Base-by-base conservation (phyloP, 1,139 yeast species). In the Blastobotrys serpentis region DNA sequence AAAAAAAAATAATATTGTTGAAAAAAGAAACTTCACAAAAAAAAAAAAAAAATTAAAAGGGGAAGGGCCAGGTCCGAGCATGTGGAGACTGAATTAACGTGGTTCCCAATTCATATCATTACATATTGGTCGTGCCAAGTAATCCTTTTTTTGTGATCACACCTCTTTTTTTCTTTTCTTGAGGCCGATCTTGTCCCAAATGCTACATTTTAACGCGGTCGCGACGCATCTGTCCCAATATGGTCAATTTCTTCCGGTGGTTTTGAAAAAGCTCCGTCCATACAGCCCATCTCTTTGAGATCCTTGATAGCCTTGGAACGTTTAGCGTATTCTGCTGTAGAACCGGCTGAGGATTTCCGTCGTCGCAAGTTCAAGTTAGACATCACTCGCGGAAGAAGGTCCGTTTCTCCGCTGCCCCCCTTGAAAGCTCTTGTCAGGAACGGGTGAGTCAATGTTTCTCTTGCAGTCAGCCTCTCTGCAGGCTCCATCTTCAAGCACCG, bases 401-500 rank as follows among this genome's bases (percentile, higher is more conserved):
- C 69, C 17, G 44, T 36, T 8, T 42, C 49, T 3, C 67, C 54
- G 32, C 14, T 11, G 25, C 60, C 60, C 42, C 52, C 54, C 38
- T 53, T 49, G 41, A 50, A 43, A 42, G 50, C 26, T 32, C 48
- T 16, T 11, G 56, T 55, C 47, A 78, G 56, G 56, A 80, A 81
- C 2, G 80, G 77, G 62, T 82, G 87, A 1, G 60, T 51, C 46
- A 73, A 61, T 29, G 81, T 73, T 37, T 76, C 73, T 1, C 60
- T 64, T 0, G 82, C 77, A 0, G 78, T 71, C 19, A 77, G 70
- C 47, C 92, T 71, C 47, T 70, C 60, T 0, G 52, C 53, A 0
- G 78, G 73, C 55, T 81, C 77, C 3, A 74, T 62, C 6, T 59
- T 63, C 52, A 85, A 77, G 60, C 92, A 85, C 26, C 65, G 59